These are phyloP conservation scores for Plantago ovata DNA, from an alignment of 257 asterid genomes.

Conservation along the genomic window DNA sequence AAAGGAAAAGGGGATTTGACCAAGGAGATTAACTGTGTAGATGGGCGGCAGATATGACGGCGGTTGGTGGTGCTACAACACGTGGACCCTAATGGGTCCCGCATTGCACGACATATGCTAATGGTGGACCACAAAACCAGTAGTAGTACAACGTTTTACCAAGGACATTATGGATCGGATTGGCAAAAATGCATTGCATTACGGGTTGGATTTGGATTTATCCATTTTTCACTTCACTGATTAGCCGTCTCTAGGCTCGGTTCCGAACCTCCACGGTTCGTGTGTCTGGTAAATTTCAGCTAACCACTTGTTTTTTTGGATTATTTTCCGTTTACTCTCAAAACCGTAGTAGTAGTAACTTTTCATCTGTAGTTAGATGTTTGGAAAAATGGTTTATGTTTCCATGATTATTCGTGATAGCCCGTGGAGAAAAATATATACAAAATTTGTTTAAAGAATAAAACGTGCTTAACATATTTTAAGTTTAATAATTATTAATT, in stretches of 20 bases:
- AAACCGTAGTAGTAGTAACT: no score
- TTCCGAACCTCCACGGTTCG: slow-evolving; percentile 44
- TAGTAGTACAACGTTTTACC: no score
- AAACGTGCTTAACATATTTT: no score
- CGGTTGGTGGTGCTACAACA: slow-evolving; percentile 21
- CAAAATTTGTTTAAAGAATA: no score
- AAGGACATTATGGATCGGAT: slow-evolving; percentile 1
- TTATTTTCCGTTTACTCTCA: neutral
- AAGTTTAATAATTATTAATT: no score
- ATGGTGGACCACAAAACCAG: slow-evolving; percentile 61
- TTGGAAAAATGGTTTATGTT: no score
- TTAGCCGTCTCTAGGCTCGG: slow-evolving; percentile 69
- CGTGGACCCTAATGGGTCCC: slow-evolving; percentile 41
- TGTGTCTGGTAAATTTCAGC: slow-evolving; percentile 17
- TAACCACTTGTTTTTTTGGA: neutral
- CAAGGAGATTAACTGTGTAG: neutral
- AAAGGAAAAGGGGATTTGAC: no score
- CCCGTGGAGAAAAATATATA: no score
- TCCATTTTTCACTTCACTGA: neutral
- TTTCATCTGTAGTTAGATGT: no score
- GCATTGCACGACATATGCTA: slow-evolving; percentile 70
- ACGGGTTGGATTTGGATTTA: neutral
- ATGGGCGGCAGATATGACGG: slow-evolving; percentile 4
- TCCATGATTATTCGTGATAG: no score
- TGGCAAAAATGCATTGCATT: neutral